phyloP scores from a whole-genome alignment of 2,329 filamentous ascomycete species.

The Diaporthe destruens region DNA sequence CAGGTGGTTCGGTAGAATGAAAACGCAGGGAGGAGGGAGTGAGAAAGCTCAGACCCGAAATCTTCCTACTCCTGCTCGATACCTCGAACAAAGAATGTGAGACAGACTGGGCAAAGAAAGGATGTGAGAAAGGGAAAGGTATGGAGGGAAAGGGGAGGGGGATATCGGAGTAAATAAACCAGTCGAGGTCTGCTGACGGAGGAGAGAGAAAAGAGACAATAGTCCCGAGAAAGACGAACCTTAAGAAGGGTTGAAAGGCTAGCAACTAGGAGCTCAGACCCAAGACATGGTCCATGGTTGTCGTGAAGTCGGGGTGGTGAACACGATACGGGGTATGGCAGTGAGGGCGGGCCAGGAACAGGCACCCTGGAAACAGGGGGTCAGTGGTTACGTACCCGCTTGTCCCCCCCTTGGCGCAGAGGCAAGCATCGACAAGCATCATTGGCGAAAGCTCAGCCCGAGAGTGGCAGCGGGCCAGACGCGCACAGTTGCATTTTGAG shows the following conservation, averaged over 20 bases:
- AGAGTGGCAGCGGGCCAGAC: conserved; percentile 23
- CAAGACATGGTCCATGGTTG: conserved; percentile 33
- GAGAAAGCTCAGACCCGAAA: conserved; percentile 36
- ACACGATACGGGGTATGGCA: conserved; percentile 32
- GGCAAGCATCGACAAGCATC: conserved; percentile 23
- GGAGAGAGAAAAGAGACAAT: background rate
- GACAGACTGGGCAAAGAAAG: conserved; percentile 17
- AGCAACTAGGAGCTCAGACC: conserved; percentile 39
- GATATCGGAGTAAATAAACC: conserved; percentile 37
- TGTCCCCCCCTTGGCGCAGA: conserved; percentile 9
- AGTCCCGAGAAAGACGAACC: conserved; percentile 25
- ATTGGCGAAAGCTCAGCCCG: conserved; percentile 13
- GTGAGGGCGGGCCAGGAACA: conserved; percentile 19
- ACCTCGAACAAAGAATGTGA: conserved; percentile 35
- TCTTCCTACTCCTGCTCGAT: conserved; percentile 39
- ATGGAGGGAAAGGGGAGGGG: conserved; percentile 4
- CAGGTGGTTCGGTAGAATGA: conserved; percentile 44
- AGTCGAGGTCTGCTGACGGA: conserved; percentile 30
- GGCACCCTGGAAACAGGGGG: conserved; percentile 30
- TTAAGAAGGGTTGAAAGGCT: conserved; percentile 27
- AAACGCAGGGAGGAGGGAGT: conserved; percentile 32
- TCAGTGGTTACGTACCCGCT: conserved; percentile 37
- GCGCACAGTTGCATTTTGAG: conserved; percentile 35
- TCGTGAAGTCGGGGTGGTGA: conserved; percentile 21
- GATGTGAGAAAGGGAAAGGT: conserved; percentile 1